These are phyloP conservation scores for Solanum appendiculatum DNA, from an alignment of 257 asterid genomes.

Conservation along the genomic window DNA sequence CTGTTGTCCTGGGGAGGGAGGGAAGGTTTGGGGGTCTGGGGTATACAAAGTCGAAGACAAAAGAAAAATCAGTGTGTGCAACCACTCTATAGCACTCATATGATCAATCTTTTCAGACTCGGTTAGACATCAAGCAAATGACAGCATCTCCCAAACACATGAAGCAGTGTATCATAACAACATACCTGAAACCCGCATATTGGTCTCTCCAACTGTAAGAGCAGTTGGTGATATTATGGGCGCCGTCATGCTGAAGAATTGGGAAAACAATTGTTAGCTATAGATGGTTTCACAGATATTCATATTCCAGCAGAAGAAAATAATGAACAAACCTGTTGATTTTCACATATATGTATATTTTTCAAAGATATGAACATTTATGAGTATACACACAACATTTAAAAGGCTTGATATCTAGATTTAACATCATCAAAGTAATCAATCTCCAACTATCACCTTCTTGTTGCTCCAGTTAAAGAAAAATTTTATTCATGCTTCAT, in stretches of 20 bases:
- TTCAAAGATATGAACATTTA: neutral
- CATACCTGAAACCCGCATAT: slow-evolving; percentile 48
- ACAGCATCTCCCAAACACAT: neutral
- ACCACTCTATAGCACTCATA: neutral
- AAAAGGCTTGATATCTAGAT: neutral
- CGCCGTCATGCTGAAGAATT: slow-evolving; percentile 69
- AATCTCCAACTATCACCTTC: neutral
- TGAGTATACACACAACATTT: neutral
- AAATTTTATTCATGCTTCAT: neutral
- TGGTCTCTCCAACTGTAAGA: slow-evolving; percentile 64
- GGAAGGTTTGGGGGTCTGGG: neutral
- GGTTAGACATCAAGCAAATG: neutral
- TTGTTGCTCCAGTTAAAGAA: neutral
- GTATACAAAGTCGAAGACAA: neutral
- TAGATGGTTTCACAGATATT: neutral
- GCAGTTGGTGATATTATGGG: slow-evolving; percentile 78
- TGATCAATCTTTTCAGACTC: neutral
- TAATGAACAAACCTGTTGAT: neutral
- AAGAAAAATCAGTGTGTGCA: neutral
- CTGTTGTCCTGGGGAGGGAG: neutral
- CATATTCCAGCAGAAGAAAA: neutral
- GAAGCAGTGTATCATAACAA: neutral
- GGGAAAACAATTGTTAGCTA: neutral
- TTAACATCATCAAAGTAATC: neutral
- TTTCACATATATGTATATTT: neutral